phyloP scores from a whole-genome alignment of 192 early-diverging fungal species.

The Coemansia nantahalensis region DNA sequence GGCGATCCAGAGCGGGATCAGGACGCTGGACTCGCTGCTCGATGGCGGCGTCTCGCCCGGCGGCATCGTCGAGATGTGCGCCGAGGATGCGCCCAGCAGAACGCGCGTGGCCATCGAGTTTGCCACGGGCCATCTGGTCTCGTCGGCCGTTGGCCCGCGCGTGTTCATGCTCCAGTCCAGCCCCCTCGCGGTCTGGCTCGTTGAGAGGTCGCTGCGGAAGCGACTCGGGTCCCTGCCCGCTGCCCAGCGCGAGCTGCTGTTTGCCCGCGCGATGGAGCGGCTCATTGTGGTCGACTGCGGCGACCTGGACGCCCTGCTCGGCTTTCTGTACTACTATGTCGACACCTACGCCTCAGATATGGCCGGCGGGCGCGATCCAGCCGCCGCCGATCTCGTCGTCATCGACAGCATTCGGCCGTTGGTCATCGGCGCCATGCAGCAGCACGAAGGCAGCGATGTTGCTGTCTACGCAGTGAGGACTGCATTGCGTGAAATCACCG shows the following conservation, averaged over 20 bases:
- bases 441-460: conserved; percentile 13
- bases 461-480: conserved; percentile 28
- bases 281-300: conserved; percentile 33
- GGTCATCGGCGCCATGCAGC: conserved; percentile 20
- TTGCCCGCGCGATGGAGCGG: conserved; percentile 25
- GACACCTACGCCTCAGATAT: conserved; percentile 5
- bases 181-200: conserved; percentile 28
- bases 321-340: conserved; percentile 35
- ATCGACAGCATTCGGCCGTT: conserved; percentile 42
- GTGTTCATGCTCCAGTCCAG: conserved; percentile 33
- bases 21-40: conserved; percentile 25
- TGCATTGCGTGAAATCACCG: conserved; percentile 23
- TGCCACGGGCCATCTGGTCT: conserved; percentile 32
- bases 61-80: conserved; percentile 33
- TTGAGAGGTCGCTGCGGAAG: conserved; percentile 11
- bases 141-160: background rate
- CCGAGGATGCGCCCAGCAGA: conserved; percentile 11
- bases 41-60: conserved; percentile 20
- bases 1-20: conserved; percentile 24
- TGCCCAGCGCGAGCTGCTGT: background rate
- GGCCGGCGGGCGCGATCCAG: background rate
- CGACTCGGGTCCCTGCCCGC: conserved; percentile 4
- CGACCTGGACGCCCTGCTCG: conserved; percentile 25
- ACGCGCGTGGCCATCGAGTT: conserved; percentile 29
- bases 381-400: conserved; percentile 21